Conservation (phyloP, 1,284 basidiomycete genomes). For the Leucocoprinus gongylophorus region DNA sequence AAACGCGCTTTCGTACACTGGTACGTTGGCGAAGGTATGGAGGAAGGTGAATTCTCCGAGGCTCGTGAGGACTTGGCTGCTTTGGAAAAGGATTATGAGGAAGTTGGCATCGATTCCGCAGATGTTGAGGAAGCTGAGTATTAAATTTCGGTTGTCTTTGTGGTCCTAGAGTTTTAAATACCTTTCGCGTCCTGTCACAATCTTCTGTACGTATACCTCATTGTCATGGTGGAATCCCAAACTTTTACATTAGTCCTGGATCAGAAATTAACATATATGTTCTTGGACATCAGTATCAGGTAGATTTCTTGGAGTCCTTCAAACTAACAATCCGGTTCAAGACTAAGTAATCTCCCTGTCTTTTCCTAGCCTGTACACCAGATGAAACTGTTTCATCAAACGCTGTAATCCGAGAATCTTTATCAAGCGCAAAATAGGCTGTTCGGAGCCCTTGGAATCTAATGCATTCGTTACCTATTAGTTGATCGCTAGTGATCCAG, state of each 20-base stretch:
- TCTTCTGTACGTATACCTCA: constrained; percentile 29
- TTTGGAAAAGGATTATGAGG: constrained; percentile 95
- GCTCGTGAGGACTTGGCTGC: constrained; percentile 96
- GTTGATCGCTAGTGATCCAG: constrained; percentile 69
- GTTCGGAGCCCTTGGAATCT: constrained; percentile 96
- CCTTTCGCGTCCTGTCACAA: constrained; percentile 22
- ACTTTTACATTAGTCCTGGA: constrained; percentile 10
- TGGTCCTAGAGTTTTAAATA: constrained; percentile 21
- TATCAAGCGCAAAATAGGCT: constrained; percentile 93
- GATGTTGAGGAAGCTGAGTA: constrained; percentile 64
- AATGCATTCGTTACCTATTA: constrained; percentile 89
- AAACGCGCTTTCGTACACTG: constrained; percentile 97
- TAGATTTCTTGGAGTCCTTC: constrained; percentile 86
- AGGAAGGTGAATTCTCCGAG: constrained; percentile 98
- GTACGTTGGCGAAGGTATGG: constrained; percentile 99
- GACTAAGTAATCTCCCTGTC: constrained; percentile 72
- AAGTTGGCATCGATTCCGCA: constrained; percentile 89
- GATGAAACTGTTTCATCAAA: constrained; percentile 55
- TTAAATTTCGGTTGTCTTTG: constrained; percentile 19
- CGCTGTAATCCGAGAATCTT: constrained; percentile 65
- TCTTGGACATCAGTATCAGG: background rate
- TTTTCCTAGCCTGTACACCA: constrained; percentile 36
- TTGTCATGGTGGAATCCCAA: constrained; percentile 25
- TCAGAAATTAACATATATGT: constrained; percentile 11
- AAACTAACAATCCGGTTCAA: constrained; percentile 92